phyloP scores from a whole-genome alignment of 108 stramenopile genomes.

The Asterionellopsis glacialis region DNA sequence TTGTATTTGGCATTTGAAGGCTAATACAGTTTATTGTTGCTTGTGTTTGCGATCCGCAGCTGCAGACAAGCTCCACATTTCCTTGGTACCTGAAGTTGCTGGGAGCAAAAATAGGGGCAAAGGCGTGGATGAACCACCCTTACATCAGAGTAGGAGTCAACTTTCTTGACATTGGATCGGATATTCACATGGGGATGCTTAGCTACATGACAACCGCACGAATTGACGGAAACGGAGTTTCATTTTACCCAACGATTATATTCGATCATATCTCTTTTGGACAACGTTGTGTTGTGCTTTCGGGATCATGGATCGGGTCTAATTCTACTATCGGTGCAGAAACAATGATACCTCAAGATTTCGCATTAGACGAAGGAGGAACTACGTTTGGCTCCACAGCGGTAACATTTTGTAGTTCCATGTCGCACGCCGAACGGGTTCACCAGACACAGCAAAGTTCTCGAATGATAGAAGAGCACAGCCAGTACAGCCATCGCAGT shows the following conservation, averaged over 20 bases:
- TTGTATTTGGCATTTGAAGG: background rate
- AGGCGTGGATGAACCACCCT: conserved; percentile 13
- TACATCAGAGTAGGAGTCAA: conserved; percentile 13
- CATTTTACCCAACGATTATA: conserved; percentile 4
- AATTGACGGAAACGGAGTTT: conserved; percentile 4
- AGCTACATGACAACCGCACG: conserved; percentile 12
- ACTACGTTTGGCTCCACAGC: conserved; percentile 1
- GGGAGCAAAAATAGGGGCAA: conserved; percentile 10
- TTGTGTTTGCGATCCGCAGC: background rate
- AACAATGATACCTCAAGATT: conserved; percentile 3
- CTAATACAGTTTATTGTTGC: background rate
- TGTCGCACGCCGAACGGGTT: background rate
- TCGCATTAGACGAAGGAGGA: background rate
- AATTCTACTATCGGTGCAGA: conserved; percentile 9
- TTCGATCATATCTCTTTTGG: background rate
- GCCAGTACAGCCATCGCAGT: too few species aligned
- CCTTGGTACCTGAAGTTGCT: conserved; percentile 16
- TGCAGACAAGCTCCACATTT: conserved; percentile 14
- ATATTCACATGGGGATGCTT: conserved; percentile 14
- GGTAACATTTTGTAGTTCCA: background rate
- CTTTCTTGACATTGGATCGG: conserved; percentile 4
- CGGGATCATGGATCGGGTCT: background rate
- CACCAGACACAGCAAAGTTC: conserved; percentile 1
- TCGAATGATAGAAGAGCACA: too few species aligned
- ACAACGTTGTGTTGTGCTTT: conserved; percentile 1